A percentile compares a stretch with the other conserved stretches of the same genome.
These are phyloP conservation scores for Curvularia sp. DNA, from an alignment of 2,329 filamentous ascomycete genomes.

Conservation along the genomic window DNA sequence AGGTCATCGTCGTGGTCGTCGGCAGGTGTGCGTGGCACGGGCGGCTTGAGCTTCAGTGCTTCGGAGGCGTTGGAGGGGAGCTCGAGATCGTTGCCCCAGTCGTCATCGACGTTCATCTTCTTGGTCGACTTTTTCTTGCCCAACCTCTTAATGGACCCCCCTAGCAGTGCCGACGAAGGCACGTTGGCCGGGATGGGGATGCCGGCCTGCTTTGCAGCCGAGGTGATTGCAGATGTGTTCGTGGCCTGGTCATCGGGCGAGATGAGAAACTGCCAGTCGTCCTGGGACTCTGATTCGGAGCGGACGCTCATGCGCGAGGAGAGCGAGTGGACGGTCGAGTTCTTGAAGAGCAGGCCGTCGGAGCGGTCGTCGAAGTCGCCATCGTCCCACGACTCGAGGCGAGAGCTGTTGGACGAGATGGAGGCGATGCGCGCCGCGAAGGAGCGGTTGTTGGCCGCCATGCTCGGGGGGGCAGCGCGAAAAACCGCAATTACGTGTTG, in stretches of 20 bases:
- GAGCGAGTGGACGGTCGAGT: slow-evolving; percentile 74
- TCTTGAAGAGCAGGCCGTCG: slow-evolving; percentile 73
- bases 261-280: slow-evolving; percentile 87
- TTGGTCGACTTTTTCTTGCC: slow-evolving; percentile 63
- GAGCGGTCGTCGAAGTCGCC: slow-evolving; percentile 53
- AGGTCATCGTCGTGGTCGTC: slow-evolving; percentile 81
- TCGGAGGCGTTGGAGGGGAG: slow-evolving; percentile 48
- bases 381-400: slow-evolving; percentile 73
- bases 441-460: slow-evolving; percentile 46
- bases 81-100: slow-evolving; percentile 61
- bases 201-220: slow-evolving; percentile 84
- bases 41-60: slow-evolving; percentile 54
- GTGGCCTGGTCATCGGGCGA: slow-evolving; percentile 85
- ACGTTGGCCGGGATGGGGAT: slow-evolving; percentile 90
- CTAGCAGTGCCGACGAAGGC: slow-evolving; percentile 85
- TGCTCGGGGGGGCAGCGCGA: slow-evolving; percentile 27
- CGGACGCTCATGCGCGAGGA: slow-evolving; percentile 85
- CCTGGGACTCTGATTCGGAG: slow-evolving; percentile 79
- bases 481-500: slow-evolving; percentile 28
- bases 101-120: slow-evolving; percentile 57
- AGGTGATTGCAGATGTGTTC: slow-evolving; percentile 78
- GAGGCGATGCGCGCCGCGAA: slow-evolving; percentile 51
- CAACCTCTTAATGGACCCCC: slow-evolving; percentile 90
- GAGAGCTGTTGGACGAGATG: slow-evolving; percentile 62
- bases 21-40: slow-evolving; percentile 54